Base-by-base conservation (phyloP, 2,329 filamentous ascomycete genomes). In the Claviceps lovelessii region DNA sequence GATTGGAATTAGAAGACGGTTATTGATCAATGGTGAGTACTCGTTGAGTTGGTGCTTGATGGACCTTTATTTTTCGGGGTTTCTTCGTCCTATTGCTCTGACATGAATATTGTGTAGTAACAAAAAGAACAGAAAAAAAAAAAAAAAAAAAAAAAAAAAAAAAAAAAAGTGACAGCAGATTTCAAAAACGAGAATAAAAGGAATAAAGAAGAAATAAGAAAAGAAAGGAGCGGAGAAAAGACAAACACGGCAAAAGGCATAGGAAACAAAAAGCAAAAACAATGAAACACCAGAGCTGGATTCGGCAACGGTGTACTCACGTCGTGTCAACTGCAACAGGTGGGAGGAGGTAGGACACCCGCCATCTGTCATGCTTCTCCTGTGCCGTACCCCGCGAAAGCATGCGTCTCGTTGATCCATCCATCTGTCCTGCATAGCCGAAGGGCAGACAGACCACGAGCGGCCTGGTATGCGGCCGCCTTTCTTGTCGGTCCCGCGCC, bases 351-450 rank as follows among this genome's bases (percentile, higher is more conserved):
- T 19, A 46, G 44, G 19, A 28, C 44, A 46, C 15, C 23, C 44
- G n/a, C 17, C 19, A 46, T 13, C 31, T 33, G 31, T 33, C 31
- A 3, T 33, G 31, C 31, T 7, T 33, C 31, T 46, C 35, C 5
- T 31, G 51, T n/a, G 35, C 33, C 44, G 45, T 42, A 39, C 28
- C 54, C 29, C 44, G 23, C 6, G 31, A 44, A 41, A 41, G 17
- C 44, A 28, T 33, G 49, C 54, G 45, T 42, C 54, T 39, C 33
- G 37, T 49, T 55, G 28, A 31, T 29, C 46, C 51, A 45, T 31
- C 46, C 13, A 33, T 23, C 49, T 39, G 46, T 47, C 39, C 29
- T 50, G 54, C 54, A 50, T 55, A 50, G 39, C 51, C 49, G 54
- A 53, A 47, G n/a, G 42, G 29, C 44, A 49, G 39, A 41, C 50